Base-by-base conservation (phyloP, 2,329 filamentous ascomycete genomes). In the Penicillium sp. region DNA sequence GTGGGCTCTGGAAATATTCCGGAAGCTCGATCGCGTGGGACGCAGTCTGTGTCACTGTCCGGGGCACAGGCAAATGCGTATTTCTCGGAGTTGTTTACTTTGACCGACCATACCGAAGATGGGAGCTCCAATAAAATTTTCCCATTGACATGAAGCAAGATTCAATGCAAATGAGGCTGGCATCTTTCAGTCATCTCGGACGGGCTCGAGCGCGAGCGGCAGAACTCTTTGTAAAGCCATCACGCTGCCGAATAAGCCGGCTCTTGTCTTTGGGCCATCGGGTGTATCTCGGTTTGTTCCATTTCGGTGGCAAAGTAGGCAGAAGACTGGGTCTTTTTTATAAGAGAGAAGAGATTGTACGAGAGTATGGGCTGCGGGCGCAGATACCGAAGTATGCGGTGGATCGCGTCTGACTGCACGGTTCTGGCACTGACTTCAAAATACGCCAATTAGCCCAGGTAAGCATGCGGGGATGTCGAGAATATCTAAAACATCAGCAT, bases 341-440 rank as follows among this genome's bases (percentile, higher is more conserved):
- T 45, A 79, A 80, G 1, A 85, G 83, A 83, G 72, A 73, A 42
- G 77, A 81, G 61, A 70, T 85, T 5, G 76, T 78, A 40, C 63
- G 74, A 56, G 72, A 79, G 66, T 71, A 85, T 61, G 70, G 74
- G 2, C 68, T 85, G 12, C 71, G 73, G 4, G 67, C 77, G 37
- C 76, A 79, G 59, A 76, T 78, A 19, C 76, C 84, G 35, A 75
- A 76, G 57, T 79, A 83, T 45, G 70, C 81, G 7, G 45, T 30
- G 17, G 80, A 81, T 37, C 76, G 78, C 2, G 75, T 82, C 40
- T 56, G 73, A 75, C n/a, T 82, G 85, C 61, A 74, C 79, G 3
- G 82, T 84, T 66, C 73, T 72, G 28, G 71, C 76, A 37, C 61
- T 83, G 59, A 68, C 73, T 42, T 70, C 75, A 19, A 57, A 70